Conservation (phyloP, 1,284 basidiomycete species). For the Cryptococcus sp. region DNA sequence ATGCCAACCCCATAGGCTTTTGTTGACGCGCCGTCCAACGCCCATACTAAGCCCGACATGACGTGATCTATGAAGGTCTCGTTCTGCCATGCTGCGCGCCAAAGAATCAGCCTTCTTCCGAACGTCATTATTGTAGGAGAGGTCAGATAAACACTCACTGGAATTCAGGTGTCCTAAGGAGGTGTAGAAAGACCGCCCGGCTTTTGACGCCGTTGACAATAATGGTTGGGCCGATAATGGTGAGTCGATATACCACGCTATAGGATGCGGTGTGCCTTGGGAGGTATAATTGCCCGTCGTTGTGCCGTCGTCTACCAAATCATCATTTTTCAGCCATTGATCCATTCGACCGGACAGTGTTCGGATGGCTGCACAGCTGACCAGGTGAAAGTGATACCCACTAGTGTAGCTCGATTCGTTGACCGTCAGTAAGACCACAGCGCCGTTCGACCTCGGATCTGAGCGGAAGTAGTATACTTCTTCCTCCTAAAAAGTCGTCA, state of each 20-base stretch:
- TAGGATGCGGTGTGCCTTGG: constrained; percentile 50
- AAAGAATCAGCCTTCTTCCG: too few species aligned
- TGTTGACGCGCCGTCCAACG: constrained; percentile 59
- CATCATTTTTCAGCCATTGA: too few species aligned
- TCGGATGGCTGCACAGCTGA: too few species aligned
- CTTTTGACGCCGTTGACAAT: constrained; percentile 46
- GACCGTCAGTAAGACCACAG: constrained; percentile 66
- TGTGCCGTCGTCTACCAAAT: constrained; percentile 32
- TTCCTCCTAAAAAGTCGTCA: constrained; percentile 35
- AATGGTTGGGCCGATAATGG: constrained; percentile 61
- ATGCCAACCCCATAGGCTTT: constrained; percentile 45
- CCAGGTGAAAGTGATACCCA: constrained; percentile 37
- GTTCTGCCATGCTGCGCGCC: constrained; percentile 55
- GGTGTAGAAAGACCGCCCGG: constrained; percentile 79
- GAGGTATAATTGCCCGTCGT: constrained; percentile 39
- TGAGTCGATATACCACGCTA: constrained; percentile 75
- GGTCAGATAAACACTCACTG: constrained; percentile 45
- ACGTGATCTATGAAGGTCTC: constrained; percentile 68
- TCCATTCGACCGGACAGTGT: too few species aligned
- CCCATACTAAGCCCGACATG: constrained; percentile 71
- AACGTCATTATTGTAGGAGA: not conserved
- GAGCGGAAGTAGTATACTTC: constrained; percentile 72
- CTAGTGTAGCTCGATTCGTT: constrained; percentile 68
- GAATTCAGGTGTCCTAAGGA: constrained; percentile 72
- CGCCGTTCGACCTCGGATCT: constrained; percentile 68